These are phyloP conservation scores for Saccharum officinarum DNA, from an alignment of 176 grass and related monocot species.

Conservation along the genomic window DNA sequence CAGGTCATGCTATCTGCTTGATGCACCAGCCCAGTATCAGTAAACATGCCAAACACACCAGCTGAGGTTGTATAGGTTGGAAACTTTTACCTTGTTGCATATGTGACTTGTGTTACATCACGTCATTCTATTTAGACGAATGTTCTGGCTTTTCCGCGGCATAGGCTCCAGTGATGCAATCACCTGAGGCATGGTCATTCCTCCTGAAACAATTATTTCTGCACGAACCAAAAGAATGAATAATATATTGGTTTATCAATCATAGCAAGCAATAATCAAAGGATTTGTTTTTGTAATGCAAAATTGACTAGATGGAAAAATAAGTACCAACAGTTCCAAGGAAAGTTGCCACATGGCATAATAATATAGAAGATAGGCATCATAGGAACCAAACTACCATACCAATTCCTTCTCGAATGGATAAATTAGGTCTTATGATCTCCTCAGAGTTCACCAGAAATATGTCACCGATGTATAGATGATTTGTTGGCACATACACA, in stretches of 20 bases:
- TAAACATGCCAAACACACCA: neutral
- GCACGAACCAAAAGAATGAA: conserved; percentile 25
- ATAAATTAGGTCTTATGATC: conserved; percentile 94
- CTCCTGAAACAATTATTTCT: conserved; percentile 99
- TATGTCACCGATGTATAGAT: conserved; percentile 99
- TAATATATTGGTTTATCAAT: neutral
- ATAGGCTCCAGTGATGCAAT: conserved; percentile 81
- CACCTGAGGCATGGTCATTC: conserved; percentile 98
- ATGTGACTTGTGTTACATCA: conserved; percentile 27
- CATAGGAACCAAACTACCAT: neutral
- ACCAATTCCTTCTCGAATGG: conserved; percentile 98
- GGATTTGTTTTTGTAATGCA: neutral
- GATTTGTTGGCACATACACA: conserved; percentile 98
- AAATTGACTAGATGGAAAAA: neutral
- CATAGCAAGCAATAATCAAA: neutral
- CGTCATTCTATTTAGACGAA: conserved; percentile 75
- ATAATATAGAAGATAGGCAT: neutral
- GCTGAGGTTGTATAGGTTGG: neutral
- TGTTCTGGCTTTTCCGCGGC: conserved; percentile 68
- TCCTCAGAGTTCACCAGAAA: conserved; percentile 93
- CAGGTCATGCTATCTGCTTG: neutral
- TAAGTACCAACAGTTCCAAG: neutral
- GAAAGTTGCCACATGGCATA: neutral
- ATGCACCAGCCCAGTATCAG: conserved; percentile 3
- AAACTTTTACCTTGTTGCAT: conserved; percentile 8